Evolutionary conservation across 805 yeast genomes (phyloP).

Genomic region (Candida silvicultrix): DNA sequence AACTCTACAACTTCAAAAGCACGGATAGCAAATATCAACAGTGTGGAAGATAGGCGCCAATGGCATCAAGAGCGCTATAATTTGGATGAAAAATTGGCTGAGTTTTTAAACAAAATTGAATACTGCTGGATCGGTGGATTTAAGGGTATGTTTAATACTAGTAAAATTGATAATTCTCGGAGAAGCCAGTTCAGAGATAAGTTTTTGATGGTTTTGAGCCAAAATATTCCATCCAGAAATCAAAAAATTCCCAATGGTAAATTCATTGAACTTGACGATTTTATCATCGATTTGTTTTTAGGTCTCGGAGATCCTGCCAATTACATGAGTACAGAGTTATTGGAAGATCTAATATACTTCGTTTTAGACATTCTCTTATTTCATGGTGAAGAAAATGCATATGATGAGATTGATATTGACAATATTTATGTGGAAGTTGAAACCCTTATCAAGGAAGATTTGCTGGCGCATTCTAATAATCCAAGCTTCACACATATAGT

Average conservation of each 20-base stretch:
- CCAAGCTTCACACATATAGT: slow-evolving; percentile 46
- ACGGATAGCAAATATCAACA: slow-evolving; percentile 43
- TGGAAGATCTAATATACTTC: slow-evolving; percentile 62
- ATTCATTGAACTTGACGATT: slow-evolving; percentile 29
- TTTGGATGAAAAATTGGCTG: slow-evolving; percentile 50
- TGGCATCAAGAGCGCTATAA: slow-evolving; percentile 78
- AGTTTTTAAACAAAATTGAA: slow-evolving; percentile 54
- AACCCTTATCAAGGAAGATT: slow-evolving; percentile 33
- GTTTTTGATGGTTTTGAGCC: slow-evolving; percentile 35
- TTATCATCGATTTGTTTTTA: slow-evolving; percentile 44
- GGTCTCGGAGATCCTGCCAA: slow-evolving; percentile 35
- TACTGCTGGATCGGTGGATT: slow-evolving; percentile 75
- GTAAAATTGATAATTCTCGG: slow-evolving; percentile 19
- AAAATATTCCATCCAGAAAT: slow-evolving; percentile 42
- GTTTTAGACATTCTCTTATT: slow-evolving; percentile 52
- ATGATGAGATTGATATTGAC: slow-evolving; percentile 59
- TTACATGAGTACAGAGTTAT: slow-evolving; percentile 27
- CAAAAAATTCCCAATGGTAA: slow-evolving; percentile 26
- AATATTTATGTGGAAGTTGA: slow-evolving; percentile 47
- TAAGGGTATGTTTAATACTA: slow-evolving; percentile 47
- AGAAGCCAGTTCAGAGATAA: slow-evolving; percentile 28
- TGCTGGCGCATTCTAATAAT: slow-evolving; percentile 9
- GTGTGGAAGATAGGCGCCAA: slow-evolving; percentile 50
- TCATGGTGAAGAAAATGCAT: slow-evolving; percentile 60
- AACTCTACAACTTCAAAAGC: slow-evolving; percentile 51